Percentiles rank a stretch among this genome's conserved stretches.
Evolutionary conservation across 345 rosid genomes (phyloP).

Genomic region (Trapa incisa): DNA sequence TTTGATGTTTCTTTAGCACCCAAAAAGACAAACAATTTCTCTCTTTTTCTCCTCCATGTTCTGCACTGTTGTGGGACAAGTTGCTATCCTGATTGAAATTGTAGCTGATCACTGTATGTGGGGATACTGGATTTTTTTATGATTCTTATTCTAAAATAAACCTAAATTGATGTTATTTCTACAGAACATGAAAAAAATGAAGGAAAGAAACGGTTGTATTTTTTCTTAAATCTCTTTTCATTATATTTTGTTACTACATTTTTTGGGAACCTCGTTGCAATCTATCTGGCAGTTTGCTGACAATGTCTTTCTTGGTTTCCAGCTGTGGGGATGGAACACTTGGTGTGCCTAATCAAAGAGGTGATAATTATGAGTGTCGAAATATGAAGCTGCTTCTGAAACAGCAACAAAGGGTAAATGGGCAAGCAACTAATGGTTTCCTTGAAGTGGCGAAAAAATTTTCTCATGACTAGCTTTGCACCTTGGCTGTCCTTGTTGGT

Average conservation of each 20-base stretch:
- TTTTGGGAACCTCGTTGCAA: background rate
- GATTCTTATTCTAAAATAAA: too few species aligned
- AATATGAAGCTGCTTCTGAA: constrained; percentile 98
- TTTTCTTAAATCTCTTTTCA: background rate
- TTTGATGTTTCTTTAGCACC: constrained; percentile 3
- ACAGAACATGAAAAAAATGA: background rate
- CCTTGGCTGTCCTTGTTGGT: background rate
- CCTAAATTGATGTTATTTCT: too few species aligned
- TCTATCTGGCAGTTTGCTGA: background rate
- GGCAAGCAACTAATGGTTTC: background rate
- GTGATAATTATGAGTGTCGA: constrained; percentile 96
- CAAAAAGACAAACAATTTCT: background rate
- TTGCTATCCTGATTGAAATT: too few species aligned
- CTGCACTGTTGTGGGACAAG: background rate
- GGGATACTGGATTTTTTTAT: too few species aligned
- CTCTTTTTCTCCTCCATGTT: background rate
- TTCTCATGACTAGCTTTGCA: background rate
- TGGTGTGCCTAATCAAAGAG: constrained; percentile 86
- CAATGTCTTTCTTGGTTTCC: constrained; percentile 12
- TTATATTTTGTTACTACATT: background rate
- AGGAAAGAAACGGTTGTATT: background rate
- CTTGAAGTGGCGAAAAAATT: background rate
- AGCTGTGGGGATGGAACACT: constrained; percentile 98
- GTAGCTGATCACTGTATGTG: too few species aligned
- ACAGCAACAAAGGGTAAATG: constrained; percentile 86